Evolutionary conservation across 805 yeast species (phyloP), one percentile per base, ranked within the genome.

Genomic region (Starmera quercuum): DNA sequence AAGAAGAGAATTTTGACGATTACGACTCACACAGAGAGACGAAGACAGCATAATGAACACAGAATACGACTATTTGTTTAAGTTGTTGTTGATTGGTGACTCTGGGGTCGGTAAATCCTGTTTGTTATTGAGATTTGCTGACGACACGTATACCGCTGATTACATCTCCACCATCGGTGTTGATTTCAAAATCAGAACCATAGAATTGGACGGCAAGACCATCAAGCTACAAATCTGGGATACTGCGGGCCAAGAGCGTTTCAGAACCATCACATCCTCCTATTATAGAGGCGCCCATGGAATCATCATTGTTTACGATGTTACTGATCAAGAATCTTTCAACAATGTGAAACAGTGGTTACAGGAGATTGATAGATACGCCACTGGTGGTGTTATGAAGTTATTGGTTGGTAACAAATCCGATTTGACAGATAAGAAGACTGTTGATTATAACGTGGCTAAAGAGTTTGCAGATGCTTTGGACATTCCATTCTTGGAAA

Each of bases 241-340:
- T 59, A 92, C 98, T 36, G 98, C 97, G 10, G 98, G 98, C 30
- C 98, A 92, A 68, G 98, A 92, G 63, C 72, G 98, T 51, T 92
- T 92, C 68, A 80, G 97, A 65, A 92, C 98, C 33, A 90, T 90
- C 64, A 92, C 97, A 10, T 84, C 96, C 11, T 85, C 96, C 12
- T 90, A 90, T 67, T 90, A 90, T 70, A 82, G 98, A 61, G 98
- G 98, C 37, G 96, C 97, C 10, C 97, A 90, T 58, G 98, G 98
- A 41, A 92, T 90, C 60, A 92, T 90, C 52, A 90, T 90, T 50
- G 98, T 90, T 34, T 90, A 92, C 61, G 98, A 90, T 58, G 97
- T 92, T 30, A 92, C 98, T 33, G 97, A 92, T 62, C 96, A 86
- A 64, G 95, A 86, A 59, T 82, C 87, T 34, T 90, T 90, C 71